A percentile compares a stretch with the other conserved stretches of the same genome.
Conservation (phyloP, 2,329 filamentous ascomycete genomes). For the Coleophoma cylindrospora region DNA sequence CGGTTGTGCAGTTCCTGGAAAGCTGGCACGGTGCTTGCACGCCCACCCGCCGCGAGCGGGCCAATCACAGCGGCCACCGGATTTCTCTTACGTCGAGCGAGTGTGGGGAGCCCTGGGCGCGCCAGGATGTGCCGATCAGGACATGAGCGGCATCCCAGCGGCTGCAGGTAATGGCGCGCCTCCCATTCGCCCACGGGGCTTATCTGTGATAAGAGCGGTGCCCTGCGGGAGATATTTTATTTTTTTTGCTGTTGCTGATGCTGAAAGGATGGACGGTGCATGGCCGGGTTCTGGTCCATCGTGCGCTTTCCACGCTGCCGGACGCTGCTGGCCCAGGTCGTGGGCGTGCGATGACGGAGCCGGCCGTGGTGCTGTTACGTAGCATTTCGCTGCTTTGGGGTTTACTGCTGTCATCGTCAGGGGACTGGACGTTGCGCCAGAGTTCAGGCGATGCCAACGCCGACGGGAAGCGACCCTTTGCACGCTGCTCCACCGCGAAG, state of each 20-base stretch:
- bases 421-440: too few species aligned
- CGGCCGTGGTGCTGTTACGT: constrained; percentile 16
- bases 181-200: background rate
- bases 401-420: constrained; percentile 21
- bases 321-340: background rate
- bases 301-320: too few species aligned
- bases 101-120: background rate
- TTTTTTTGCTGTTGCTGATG: too few species aligned
- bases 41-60: too few species aligned
- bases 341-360: constrained; percentile 4
- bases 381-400: constrained; percentile 13
- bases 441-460: background rate
- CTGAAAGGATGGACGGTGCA: too few species aligned
- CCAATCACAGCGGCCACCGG: background rate
- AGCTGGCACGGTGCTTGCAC: background rate
- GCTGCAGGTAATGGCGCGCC: background rate
- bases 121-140: background rate
- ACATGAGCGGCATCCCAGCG: background rate
- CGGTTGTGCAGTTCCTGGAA: background rate
- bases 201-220: too few species aligned
- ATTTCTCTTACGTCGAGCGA: background rate
- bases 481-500: too few species aligned
- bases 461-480: background rate
- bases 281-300: too few species aligned
- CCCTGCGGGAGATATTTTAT: too few species aligned